These are phyloP conservation scores for Aphelidium insulamus DNA, from an alignment of 371 early-diverging fungal genomes.

Conservation along the genomic window DNA sequence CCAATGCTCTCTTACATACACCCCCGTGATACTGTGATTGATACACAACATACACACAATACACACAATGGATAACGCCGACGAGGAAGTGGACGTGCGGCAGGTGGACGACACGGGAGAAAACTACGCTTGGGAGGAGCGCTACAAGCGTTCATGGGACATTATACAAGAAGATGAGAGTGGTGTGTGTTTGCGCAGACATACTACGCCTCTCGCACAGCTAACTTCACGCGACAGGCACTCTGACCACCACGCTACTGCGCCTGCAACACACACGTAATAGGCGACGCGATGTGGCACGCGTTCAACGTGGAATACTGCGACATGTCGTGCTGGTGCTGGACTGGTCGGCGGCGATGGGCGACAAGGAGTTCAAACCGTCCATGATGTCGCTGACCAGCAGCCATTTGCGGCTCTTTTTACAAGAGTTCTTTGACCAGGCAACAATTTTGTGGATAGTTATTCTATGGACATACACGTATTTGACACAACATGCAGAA, in stretches of 20 bases:
- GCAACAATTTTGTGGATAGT: no score
- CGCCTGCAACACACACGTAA: constrained; percentile 49
- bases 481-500: no score
- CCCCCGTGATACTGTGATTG: no score
- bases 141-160: constrained; percentile 90
- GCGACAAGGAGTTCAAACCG: constrained; percentile 59
- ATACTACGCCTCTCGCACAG: no score
- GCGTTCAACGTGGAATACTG: constrained; percentile 78
- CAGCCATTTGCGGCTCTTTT: constrained; percentile 39
- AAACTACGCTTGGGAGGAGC: constrained; percentile 83
- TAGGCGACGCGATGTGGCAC: constrained; percentile 47
- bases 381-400: constrained; percentile 50
- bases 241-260: constrained; percentile 47
- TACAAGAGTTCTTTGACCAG: constrained; percentile 72
- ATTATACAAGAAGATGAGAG: constrained; percentile 72
- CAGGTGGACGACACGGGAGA: constrained; percentile 7
- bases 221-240: no score
- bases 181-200: no score
- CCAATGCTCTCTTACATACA: no score
- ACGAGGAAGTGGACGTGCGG: no score
- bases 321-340: constrained; percentile 61
- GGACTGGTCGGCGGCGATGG: constrained; percentile 64
- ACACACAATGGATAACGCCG: no score
- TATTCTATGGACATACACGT: no score
- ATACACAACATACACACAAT: no score